phyloP scores from a whole-genome alignment of 2,329 filamentous ascomycete genomes.

The Claviceps humidiphila region DNA sequence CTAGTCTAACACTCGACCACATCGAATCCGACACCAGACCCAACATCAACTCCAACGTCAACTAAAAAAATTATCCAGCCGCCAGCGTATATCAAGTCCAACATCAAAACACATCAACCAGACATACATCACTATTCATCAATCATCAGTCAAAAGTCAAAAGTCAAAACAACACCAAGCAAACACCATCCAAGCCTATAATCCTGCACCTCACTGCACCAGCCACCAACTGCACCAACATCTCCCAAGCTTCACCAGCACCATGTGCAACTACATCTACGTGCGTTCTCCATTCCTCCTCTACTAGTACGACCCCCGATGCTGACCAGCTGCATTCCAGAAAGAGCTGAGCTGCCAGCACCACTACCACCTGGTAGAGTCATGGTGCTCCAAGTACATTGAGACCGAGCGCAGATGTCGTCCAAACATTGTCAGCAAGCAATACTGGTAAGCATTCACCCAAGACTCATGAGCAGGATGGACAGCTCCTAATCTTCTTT shows the following conservation, averaged over 20 bases:
- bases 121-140: too few species aligned
- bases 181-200: too few species aligned
- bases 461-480: neutral
- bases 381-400: conserved; percentile 32
- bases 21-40: too few species aligned
- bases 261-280: conserved; percentile 42
- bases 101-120: too few species aligned
- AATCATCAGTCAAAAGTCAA: too few species aligned
- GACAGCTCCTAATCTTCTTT: too few species aligned
- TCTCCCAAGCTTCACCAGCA: neutral
- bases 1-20: too few species aligned
- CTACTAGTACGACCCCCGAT: neutral
- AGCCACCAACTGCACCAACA: neutral
- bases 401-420: conserved; percentile 29
- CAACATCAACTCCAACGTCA: too few species aligned
- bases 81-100: too few species aligned
- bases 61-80: too few species aligned
- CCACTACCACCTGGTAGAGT: conserved; percentile 36
- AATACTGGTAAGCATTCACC: conserved; percentile 27
- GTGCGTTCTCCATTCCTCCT: conserved; percentile 15
- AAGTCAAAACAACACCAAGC: too few species aligned
- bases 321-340: conserved; percentile 14
- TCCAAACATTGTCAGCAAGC: conserved; percentile 30
- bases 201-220: too few species aligned
- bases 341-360: conserved; percentile 38